Conservation (phyloP, 306 rosid genomes). For the Ormosia emarginata region DNA sequence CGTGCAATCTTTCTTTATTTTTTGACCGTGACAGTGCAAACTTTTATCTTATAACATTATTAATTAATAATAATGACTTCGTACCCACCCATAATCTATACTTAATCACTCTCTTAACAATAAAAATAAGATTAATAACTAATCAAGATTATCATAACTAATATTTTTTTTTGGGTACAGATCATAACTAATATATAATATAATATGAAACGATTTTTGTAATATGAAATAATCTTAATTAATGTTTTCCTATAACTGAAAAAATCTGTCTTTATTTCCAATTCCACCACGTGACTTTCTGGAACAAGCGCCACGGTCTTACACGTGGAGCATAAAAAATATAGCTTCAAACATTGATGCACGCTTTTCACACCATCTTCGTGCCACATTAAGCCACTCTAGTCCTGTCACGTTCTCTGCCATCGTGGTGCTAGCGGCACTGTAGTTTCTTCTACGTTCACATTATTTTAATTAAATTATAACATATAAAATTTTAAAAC, state of each 20-base stretch:
- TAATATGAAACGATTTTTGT: background rate
- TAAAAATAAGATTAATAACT: background rate
- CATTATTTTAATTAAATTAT: no score
- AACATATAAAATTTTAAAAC: no score
- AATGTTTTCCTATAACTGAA: background rate
- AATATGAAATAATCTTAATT: no score
- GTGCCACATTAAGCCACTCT: background rate
- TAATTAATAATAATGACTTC: background rate
- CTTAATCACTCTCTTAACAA: background rate
- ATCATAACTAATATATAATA: background rate
- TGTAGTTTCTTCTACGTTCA: no score
- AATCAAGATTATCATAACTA: background rate
- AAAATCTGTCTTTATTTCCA: background rate
- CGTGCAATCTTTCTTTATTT: background rate
- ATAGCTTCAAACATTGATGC: background rate
- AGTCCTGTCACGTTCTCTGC: background rate
- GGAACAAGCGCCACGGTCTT: background rate
- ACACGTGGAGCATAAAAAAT: conserved; percentile 9
- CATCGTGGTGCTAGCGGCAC: background rate
- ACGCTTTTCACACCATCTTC: conserved; percentile 27
- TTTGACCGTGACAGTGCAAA: background rate
- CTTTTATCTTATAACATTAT: background rate
- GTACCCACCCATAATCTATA: background rate
- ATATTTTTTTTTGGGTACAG: no score
- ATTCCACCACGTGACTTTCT: background rate